A percentile compares a stretch with the other conserved stretches of the same genome.
phyloP scores from a whole-genome alignment of 2,329 filamentous ascomycete species.

The Beauveria pseudobassiana region DNA sequence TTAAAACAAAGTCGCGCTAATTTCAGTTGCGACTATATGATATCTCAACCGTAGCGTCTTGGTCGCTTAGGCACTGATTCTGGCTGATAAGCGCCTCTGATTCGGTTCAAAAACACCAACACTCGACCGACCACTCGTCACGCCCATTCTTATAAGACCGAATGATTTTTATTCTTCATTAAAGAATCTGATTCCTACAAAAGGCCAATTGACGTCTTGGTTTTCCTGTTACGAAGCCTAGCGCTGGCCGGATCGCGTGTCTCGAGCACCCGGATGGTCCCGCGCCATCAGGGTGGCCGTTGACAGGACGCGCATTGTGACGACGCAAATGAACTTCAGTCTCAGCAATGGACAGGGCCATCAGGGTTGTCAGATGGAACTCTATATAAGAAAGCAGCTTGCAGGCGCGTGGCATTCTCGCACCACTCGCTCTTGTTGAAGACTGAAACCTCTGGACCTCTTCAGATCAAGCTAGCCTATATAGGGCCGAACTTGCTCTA shows the following conservation, averaged over 20 bases:
- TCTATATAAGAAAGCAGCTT: neutral
- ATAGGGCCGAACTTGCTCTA: too few species aligned
- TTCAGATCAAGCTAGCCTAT: neutral
- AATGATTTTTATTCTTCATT: too few species aligned
- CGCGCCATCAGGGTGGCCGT: neutral
- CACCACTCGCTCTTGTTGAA: neutral
- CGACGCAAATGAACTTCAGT: neutral
- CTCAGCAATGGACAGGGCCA: neutral
- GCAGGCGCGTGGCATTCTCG: too few species aligned
- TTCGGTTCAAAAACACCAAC: too few species aligned
- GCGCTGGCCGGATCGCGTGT: neutral
- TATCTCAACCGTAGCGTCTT: too few species aligned
- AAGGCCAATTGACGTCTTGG: neutral
- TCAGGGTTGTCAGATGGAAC: neutral
- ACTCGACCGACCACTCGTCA: too few species aligned
- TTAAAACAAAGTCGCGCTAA: too few species aligned
- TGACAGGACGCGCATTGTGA: neutral
- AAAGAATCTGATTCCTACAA: too few species aligned
- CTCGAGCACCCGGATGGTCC: slow-evolving; percentile 6
- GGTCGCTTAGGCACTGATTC: too few species aligned
- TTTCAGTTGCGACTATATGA: too few species aligned
- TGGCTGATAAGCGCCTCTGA: too few species aligned
- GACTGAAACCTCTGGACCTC: neutral
- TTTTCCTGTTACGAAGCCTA: neutral
- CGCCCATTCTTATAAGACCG: too few species aligned